phyloP scores from a whole-genome alignment of 2,329 filamentous ascomycete species.

The Grosmannia huntii region DNA sequence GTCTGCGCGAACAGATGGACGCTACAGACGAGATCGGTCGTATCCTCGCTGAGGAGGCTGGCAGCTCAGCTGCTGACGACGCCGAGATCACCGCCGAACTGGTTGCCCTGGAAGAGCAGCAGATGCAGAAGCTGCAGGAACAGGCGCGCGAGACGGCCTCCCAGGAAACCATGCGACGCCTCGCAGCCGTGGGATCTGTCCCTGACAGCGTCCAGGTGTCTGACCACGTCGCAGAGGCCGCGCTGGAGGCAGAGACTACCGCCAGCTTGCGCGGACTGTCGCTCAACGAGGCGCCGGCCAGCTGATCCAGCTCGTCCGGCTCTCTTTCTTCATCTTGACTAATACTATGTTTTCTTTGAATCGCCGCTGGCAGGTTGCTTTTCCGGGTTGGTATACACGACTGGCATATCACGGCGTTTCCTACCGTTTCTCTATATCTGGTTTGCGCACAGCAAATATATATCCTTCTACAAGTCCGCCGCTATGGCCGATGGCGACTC shows the following conservation, averaged over 20 bases:
- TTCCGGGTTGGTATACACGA: background rate
- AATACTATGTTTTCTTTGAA: background rate
- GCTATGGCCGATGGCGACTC: background rate
- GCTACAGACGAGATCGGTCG: conserved; percentile 71
- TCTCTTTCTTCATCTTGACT: background rate
- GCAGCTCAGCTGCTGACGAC: conserved; percentile 42
- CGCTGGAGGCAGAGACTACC: conserved; percentile 6
- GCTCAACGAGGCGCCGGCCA: conserved; percentile 14
- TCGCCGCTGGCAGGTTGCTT: background rate
- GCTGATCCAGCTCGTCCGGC: no score
- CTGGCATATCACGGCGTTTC: background rate
- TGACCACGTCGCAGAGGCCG: background rate
- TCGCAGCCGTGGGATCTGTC: conserved; percentile 33
- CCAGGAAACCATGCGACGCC: conserved; percentile 29
- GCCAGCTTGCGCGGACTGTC: conserved; percentile 21
- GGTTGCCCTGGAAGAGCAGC: conserved; percentile 55
- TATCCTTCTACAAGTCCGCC: background rate
- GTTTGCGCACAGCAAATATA: background rate
- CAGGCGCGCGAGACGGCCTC: background rate
- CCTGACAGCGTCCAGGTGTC: background rate
- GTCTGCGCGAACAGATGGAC: conserved; percentile 65
- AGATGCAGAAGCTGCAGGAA: conserved; percentile 31
- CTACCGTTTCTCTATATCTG: background rate
- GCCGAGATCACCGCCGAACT: conserved; percentile 80
- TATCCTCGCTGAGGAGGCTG: conserved; percentile 52